Conservation (phyloP, 805 yeast genomes). For the Candida gorgasii region DNA sequence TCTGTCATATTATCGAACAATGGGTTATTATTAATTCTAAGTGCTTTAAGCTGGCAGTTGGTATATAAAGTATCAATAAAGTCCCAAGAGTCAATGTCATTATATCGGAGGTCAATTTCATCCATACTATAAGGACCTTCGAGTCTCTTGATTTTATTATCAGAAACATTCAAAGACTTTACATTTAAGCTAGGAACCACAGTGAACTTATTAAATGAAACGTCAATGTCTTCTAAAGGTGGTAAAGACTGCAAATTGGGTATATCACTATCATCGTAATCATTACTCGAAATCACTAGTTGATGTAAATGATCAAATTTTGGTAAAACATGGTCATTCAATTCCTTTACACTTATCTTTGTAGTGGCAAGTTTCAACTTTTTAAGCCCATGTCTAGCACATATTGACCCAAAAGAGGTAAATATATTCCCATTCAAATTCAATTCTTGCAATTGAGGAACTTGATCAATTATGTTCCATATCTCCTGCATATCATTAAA, state of each 20-base stretch:
- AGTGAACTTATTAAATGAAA: slow-evolving; percentile 45
- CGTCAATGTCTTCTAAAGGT: slow-evolving; percentile 20
- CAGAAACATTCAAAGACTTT: slow-evolving; percentile 10
- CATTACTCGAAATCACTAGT: slow-evolving; percentile 37
- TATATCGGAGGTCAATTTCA: slow-evolving; percentile 52
- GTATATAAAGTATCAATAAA: slow-evolving; percentile 39
- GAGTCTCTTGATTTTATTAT: slow-evolving; percentile 10
- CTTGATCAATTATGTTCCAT: slow-evolving; percentile 30
- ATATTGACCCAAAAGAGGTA: background rate
- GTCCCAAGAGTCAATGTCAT: slow-evolving; percentile 48
- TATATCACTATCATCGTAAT: slow-evolving; percentile 22
- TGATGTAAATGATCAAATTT: slow-evolving; percentile 40
- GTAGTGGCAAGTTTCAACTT: slow-evolving; percentile 30
- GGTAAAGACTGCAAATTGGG: background rate
- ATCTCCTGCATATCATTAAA: slow-evolving; percentile 44
- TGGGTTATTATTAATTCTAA: slow-evolving; percentile 58
- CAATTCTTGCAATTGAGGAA: slow-evolving; percentile 43
- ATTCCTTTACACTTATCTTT: slow-evolving; percentile 14
- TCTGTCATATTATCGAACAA: slow-evolving; percentile 31
- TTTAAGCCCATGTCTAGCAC: slow-evolving; percentile 11
- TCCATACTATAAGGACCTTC: background rate
- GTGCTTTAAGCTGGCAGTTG: slow-evolving; percentile 44
- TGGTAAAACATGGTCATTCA: slow-evolving; percentile 20
- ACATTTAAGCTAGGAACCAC: slow-evolving; percentile 29
- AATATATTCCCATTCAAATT: slow-evolving; percentile 59